phyloP scores from a whole-genome alignment of 23 red algal species.

The Cyanidioschyzon merolae region DNA sequence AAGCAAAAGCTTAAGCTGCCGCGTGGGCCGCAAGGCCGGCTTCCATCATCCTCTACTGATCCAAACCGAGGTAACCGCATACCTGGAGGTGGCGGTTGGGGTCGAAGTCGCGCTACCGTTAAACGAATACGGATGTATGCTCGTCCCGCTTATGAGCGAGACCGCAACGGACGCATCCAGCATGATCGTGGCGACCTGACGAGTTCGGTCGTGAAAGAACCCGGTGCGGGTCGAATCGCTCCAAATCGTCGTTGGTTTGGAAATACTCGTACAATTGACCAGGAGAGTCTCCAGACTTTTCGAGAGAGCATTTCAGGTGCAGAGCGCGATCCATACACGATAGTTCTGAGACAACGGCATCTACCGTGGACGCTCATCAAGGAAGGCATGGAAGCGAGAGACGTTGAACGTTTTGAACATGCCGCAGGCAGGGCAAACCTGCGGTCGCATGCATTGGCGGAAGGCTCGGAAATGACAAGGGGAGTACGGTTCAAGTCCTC shows the following conservation, averaged over 20 bases:
- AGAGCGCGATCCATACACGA: conserved; percentile 49
- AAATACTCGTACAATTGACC: conserved; percentile 74
- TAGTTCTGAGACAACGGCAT: conserved; percentile 60
- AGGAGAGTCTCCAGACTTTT: conserved; percentile 49
- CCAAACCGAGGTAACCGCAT: conserved; percentile 41
- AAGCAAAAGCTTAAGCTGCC: conserved; percentile 8
- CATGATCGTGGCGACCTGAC: conserved; percentile 64
- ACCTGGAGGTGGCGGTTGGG: conserved; percentile 25
- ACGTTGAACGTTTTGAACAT: not conserved
- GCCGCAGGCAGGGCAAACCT: not conserved
- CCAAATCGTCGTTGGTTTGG: conserved; percentile 97
- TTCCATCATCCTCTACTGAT: conserved; percentile 29
- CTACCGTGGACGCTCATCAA: conserved; percentile 55
- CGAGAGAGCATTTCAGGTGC: conserved; percentile 55
- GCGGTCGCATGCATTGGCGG: not conserved
- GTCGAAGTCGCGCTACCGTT: conserved; percentile 51
- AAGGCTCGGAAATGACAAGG: no score
- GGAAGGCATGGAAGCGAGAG: conserved; percentile 26
- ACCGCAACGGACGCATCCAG: conserved; percentile 54
- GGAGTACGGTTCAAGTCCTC: no score
- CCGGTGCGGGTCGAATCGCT: conserved; percentile 65
- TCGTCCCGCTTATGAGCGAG: conserved; percentile 48
- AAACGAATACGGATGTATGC: conserved; percentile 76
- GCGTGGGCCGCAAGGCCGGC: conserved; percentile 4
- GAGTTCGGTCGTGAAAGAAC: conserved; percentile 26